phyloP scores from a whole-genome alignment of 371 early-diverging fungal genomes.

The Syncephalastrum racemosum region DNA sequence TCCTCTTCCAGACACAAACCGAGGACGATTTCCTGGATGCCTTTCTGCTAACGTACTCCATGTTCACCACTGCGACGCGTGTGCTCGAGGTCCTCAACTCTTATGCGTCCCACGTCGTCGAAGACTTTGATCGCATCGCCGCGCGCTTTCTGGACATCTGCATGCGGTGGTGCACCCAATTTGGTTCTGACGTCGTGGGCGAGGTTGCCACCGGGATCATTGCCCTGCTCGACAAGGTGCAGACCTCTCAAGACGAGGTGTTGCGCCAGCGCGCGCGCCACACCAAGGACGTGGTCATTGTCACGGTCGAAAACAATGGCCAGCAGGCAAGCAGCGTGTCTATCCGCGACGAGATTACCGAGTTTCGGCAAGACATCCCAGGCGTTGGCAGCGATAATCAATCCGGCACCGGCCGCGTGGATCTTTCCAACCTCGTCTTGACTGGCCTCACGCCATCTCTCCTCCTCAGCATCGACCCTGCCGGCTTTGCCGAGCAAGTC shows the following conservation, averaged over 20 bases:
- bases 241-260: background rate
- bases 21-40: constrained; percentile 20
- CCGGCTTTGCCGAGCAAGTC: constrained; percentile 70
- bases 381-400: background rate
- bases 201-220: constrained; percentile 44
- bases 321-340: constrained; percentile 8
- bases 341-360: constrained; percentile 3
- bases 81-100: constrained; percentile 57
- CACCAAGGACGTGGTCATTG: constrained; percentile 29
- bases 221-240: constrained; percentile 27
- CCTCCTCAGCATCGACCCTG: constrained; percentile 62
- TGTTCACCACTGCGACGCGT: constrained; percentile 52
- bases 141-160: constrained; percentile 29
- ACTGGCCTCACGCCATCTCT: constrained; percentile 66
- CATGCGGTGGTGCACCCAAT: constrained; percentile 27
- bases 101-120: constrained; percentile 8
- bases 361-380: background rate
- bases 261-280: constrained; percentile 9
- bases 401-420: constrained; percentile 14
- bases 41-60: constrained; percentile 62
- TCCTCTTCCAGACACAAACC: constrained; percentile 47
- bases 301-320: constrained; percentile 31
- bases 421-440: constrained; percentile 50
- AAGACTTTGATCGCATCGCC: constrained; percentile 8
- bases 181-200: constrained; percentile 36